Percentiles rank a stretch among this genome's conserved stretches.
Conservation (phyloP, 371 early-diverging fungal genomes). For the Mucor lusitanicus region DNA sequence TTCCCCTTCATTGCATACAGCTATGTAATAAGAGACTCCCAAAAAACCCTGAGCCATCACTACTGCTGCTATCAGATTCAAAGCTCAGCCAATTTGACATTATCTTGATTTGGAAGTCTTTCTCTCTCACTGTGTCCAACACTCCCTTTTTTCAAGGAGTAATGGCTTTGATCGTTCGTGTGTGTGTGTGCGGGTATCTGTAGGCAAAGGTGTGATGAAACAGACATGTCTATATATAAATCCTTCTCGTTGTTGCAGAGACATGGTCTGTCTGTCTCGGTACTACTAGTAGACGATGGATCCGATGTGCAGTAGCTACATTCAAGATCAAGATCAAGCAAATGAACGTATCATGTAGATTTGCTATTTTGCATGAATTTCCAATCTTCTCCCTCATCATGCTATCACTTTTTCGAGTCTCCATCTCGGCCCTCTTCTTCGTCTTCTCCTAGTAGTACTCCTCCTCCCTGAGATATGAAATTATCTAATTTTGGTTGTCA, state of each 20-base stretch:
- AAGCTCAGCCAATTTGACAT: conserved; percentile 2
- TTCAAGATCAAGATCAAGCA: no score
- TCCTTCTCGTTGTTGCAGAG: neutral
- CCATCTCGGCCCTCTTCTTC: neutral
- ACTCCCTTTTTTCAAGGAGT: neutral
- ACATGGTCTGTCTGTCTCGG: neutral
- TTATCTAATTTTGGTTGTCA: neutral
- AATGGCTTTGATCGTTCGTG: neutral
- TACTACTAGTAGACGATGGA: no score
- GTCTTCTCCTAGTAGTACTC: neutral
- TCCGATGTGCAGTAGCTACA: no score
- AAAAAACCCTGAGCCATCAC: neutral
- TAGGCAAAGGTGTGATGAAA: neutral
- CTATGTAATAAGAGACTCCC: neutral
- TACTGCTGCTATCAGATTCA: neutral
- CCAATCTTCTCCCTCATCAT: neutral
- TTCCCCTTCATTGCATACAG: neutral
- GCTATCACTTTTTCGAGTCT: neutral
- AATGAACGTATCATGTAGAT: no score
- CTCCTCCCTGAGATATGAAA: neutral
- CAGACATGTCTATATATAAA: neutral
- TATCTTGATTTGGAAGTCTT: neutral
- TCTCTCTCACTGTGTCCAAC: neutral
- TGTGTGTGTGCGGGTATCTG: neutral
- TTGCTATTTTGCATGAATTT: neutral